Evolutionary conservation across 192 early-diverging fungal genomes (phyloP).

Genomic region (Neocallimastix lanati): DNA sequence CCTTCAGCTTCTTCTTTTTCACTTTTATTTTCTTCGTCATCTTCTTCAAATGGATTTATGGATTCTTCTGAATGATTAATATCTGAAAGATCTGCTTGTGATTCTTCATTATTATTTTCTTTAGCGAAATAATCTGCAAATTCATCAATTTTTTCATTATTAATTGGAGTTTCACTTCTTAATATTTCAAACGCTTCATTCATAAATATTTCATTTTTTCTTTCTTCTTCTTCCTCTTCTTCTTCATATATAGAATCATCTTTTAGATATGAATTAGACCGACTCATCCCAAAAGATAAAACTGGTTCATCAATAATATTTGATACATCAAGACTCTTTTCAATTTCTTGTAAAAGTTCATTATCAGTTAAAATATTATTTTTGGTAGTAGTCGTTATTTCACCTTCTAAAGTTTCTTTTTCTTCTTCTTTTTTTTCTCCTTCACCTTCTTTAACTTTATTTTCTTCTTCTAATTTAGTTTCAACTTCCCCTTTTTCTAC

Average conservation of each 20-base stretch:
- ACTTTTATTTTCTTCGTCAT: constrained; percentile 10
- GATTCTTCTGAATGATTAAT: not conserved
- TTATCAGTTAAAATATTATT: not conserved
- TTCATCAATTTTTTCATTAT: constrained; percentile 9
- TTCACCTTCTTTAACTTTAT: constrained; percentile 24
- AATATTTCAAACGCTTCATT: constrained; percentile 27
- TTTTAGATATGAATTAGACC: not conserved
- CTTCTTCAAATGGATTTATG: constrained; percentile 7
- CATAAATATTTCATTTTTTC: constrained; percentile 45
- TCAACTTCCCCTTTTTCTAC: not conserved
- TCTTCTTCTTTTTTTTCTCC: constrained; percentile 12
- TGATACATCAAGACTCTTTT: not conserved
- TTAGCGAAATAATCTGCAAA: constrained; percentile 18
- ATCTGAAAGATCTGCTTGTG: constrained; percentile 10
- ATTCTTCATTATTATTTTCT: constrained; percentile 31
- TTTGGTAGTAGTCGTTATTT: not conserved
- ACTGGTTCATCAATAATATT: not conserved
- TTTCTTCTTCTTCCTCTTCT: constrained; percentile 36
- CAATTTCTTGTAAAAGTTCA: not conserved
- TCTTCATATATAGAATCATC: not conserved
- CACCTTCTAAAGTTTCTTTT: not conserved
- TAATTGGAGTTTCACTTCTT: constrained; percentile 11
- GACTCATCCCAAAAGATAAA: not conserved
- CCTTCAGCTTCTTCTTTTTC: constrained; percentile 13
- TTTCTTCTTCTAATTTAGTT: not conserved